Evolutionary conservation across 352 stramenopile species (phyloP).

Genomic region (Phytophthora brassicae): DNA sequence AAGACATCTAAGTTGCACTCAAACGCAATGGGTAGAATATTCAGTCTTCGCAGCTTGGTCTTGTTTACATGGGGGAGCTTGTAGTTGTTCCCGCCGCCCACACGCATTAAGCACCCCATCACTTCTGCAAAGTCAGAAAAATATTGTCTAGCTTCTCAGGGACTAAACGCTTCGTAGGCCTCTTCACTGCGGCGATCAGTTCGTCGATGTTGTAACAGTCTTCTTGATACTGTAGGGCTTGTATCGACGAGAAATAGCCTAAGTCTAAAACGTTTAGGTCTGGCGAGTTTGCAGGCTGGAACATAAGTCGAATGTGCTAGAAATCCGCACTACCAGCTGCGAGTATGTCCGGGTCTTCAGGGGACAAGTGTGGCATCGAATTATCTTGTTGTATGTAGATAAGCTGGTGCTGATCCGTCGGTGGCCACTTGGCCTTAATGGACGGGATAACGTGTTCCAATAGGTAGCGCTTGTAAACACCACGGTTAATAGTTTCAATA

Average conservation of each 20-base stretch:
- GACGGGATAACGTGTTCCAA: not conserved
- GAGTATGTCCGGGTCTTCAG: not conserved
- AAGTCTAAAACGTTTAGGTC: not conserved
- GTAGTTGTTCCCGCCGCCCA: not conserved
- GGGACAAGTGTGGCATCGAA: not conserved
- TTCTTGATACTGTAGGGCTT: conserved; percentile 5
- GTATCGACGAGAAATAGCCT: conserved; percentile 7
- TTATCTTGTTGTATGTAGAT: conserved; percentile 6
- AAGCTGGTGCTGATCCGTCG: not conserved
- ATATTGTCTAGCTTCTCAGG: conserved; percentile 6
- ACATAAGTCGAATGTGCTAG: not conserved
- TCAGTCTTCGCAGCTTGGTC: not conserved
- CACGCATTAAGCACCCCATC: not conserved
- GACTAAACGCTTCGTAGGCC: not conserved
- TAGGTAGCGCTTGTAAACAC: not conserved
- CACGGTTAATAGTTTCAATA: not conserved
- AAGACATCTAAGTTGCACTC: not conserved
- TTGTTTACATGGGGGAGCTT: conserved; percentile 7
- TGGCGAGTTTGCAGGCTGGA: conserved; percentile 4
- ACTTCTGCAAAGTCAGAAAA: conserved; percentile 7
- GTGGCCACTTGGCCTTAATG: conserved; percentile 3
- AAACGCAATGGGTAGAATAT: not conserved
- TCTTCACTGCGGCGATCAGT: not conserved
- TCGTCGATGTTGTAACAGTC: conserved; percentile 10
- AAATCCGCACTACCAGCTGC: not conserved